A percentile compares a stretch with the other conserved stretches of the same genome.
phyloP scores from a whole-genome alignment of 1,139 yeast genomes.

The Nakaseomyces delphensis region DNA sequence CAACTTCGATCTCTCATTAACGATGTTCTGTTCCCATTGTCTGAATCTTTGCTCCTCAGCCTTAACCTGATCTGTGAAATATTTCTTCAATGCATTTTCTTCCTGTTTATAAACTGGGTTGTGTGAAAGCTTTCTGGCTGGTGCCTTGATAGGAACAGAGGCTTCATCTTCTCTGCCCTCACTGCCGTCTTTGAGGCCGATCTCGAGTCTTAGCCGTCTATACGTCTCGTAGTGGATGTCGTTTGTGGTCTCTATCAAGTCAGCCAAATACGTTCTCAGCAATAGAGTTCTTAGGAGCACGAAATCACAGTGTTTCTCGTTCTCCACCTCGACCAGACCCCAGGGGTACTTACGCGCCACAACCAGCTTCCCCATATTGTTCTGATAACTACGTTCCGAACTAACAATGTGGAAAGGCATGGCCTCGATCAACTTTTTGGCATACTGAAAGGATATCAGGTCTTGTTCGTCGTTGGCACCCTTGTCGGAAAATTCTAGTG shows the following conservation, averaged over 20 bases:
- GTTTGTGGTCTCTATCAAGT: constrained; percentile 78
- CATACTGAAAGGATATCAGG: constrained; percentile 68
- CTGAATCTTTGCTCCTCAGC: constrained; percentile 95
- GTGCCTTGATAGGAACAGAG: constrained; percentile 26
- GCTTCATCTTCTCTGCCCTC: constrained; percentile 13
- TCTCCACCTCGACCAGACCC: constrained; percentile 97
- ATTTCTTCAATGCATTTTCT: constrained; percentile 87
- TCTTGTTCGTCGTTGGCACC: constrained; percentile 17
- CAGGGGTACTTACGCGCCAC: constrained; percentile 93
- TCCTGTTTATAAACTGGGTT: constrained; percentile 95
- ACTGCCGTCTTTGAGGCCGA: constrained; percentile 26
- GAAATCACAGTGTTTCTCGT: constrained; percentile 92
- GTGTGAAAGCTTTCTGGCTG: constrained; percentile 42
- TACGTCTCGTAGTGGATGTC: constrained; percentile 87
- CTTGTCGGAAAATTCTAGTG: constrained; percentile 33
- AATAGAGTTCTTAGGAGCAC: constrained; percentile 80
- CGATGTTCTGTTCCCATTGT: constrained; percentile 96
- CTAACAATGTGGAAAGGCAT: constrained; percentile 96
- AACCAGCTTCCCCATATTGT: constrained; percentile 64
- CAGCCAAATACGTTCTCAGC: constrained; percentile 89
- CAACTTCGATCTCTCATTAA: constrained; percentile 86
- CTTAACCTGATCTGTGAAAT: constrained; percentile 96
- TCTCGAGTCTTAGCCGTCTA: constrained; percentile 72
- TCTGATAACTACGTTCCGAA: constrained; percentile 76
- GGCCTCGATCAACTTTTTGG: constrained; percentile 72